These are phyloP conservation scores for Hirsutella thompsonii DNA, from an alignment of 2,329 filamentous ascomycete genomes.

Conservation along the genomic window DNA sequence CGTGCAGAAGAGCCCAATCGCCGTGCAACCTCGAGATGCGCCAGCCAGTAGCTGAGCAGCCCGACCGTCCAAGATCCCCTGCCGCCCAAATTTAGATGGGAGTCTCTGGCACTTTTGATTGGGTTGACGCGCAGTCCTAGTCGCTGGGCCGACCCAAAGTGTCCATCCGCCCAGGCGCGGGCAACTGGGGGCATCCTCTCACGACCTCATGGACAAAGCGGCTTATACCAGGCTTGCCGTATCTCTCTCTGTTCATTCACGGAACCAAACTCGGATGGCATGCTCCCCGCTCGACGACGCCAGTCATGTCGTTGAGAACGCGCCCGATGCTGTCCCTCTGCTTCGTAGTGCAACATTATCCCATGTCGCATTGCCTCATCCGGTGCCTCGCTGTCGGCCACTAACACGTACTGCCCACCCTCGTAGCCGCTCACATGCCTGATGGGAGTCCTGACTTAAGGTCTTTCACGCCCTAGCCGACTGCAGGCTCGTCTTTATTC, in stretches of 20 bases:
- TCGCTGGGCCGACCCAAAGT: not conserved
- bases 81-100: slow-evolving; percentile 23
- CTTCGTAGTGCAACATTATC: slow-evolving; percentile 2
- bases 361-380: slow-evolving; percentile 5
- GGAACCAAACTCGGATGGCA: no score
- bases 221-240: no score
- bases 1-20: slow-evolving; percentile 4
- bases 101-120: slow-evolving; percentile 15
- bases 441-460: slow-evolving; percentile 13
- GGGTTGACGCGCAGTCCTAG: slow-evolving; percentile 8
- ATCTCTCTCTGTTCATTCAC: no score
- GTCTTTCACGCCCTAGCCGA: slow-evolving; percentile 14
- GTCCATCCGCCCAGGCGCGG: not conserved
- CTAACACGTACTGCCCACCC: slow-evolving; percentile 12
- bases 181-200: no score
- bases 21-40: slow-evolving; percentile 23
- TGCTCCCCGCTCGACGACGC: not conserved
- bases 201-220: no score
- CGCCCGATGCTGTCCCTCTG: slow-evolving; percentile 1
- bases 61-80: slow-evolving; percentile 8
- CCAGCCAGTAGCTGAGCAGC: slow-evolving; percentile 18
- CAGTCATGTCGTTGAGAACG: not conserved
- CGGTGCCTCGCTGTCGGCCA: slow-evolving; percentile 9
- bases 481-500: slow-evolving; percentile 15
- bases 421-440: slow-evolving; percentile 13